Evolutionary conservation across 495 filamentous ascomycete genomes (phyloP).

Genomic region (Hyaloscypha variabilis): DNA sequence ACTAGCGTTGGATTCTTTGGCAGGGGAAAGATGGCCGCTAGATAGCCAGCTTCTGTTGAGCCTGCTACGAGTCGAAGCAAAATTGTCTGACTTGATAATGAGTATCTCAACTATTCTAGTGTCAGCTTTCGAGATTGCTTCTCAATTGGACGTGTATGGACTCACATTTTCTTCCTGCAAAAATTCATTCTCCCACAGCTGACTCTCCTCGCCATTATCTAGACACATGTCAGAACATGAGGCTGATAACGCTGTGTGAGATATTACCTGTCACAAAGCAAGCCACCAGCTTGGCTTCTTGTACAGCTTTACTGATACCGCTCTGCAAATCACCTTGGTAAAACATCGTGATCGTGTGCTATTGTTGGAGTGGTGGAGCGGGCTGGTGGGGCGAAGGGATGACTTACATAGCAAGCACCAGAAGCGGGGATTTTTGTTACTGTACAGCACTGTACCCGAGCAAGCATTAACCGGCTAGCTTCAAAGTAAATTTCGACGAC

Average conservation of each 20-base stretch:
- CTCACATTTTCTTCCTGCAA: slow-evolving; percentile 62
- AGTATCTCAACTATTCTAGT: slow-evolving; percentile 39
- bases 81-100: slow-evolving; percentile 62
- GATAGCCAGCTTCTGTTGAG: slow-evolving; percentile 76
- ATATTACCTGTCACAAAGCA: slow-evolving; percentile 65
- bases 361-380: neutral
- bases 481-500: neutral
- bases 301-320: slow-evolving; percentile 75
- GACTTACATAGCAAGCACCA: neutral
- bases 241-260: neutral
- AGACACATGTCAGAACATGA: slow-evolving; percentile 16
- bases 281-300: slow-evolving; percentile 62
- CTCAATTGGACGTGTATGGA: slow-evolving; percentile 2
- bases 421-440: neutral
- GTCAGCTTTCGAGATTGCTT: slow-evolving; percentile 1
- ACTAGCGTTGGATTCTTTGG: slow-evolving; percentile 73
- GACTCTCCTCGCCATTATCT: slow-evolving; percentile 70
- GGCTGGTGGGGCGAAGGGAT: slow-evolving; percentile 5
- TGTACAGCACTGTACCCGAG: too few species aligned
- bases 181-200: slow-evolving; percentile 76
- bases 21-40: slow-evolving; percentile 80
- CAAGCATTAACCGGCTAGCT: slow-evolving; percentile 10
- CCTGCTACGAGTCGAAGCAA: slow-evolving; percentile 68
- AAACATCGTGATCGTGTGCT: slow-evolving; percentile 60
- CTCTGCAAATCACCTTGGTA: slow-evolving; percentile 76